phyloP scores from a whole-genome alignment of 805 yeast species.

The Schizosaccharomyces osmophilus region DNA sequence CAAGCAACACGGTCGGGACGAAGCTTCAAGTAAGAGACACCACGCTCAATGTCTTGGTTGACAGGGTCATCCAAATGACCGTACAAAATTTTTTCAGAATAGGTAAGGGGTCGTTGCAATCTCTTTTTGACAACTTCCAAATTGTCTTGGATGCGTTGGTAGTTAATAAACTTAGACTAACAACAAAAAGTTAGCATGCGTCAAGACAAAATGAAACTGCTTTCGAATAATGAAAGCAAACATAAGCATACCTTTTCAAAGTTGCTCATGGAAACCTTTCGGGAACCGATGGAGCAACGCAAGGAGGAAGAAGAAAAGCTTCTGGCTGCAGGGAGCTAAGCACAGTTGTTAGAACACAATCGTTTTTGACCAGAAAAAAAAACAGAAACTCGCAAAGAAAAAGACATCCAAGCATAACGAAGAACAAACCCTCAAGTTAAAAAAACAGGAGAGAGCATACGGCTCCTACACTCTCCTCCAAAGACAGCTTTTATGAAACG shows the following conservation, averaged over 20 bases:
- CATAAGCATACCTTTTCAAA: not conserved
- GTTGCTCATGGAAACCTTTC: not conserved
- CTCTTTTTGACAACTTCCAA: conserved; percentile 63
- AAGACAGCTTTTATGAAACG: too few relatives aligned
- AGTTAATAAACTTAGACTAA: conserved; percentile 28
- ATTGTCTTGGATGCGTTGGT: conserved; percentile 73
- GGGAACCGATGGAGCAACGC: not conserved
- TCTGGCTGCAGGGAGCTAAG: not conserved
- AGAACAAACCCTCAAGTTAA: too few relatives aligned
- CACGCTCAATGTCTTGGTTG: conserved; percentile 34
- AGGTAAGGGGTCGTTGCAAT: conserved; percentile 66
- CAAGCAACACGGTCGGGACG: conserved; percentile 96
- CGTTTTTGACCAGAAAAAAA: not conserved
- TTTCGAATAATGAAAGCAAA: too few relatives aligned
- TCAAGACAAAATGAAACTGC: not conserved
- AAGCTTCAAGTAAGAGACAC: conserved; percentile 70
- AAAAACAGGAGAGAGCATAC: too few relatives aligned
- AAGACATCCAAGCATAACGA: not conserved
- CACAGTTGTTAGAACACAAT: not conserved
- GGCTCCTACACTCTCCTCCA: too few relatives aligned
- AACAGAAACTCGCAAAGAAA: not conserved
- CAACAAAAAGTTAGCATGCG: not conserved
- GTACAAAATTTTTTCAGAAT: conserved; percentile 83
- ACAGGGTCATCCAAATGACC: conserved; percentile 80
- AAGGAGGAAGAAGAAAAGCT: not conserved